Base-by-base conservation (phyloP, 176 grass and related monocot genomes). In the Hyparrhenia diplandra region DNA sequence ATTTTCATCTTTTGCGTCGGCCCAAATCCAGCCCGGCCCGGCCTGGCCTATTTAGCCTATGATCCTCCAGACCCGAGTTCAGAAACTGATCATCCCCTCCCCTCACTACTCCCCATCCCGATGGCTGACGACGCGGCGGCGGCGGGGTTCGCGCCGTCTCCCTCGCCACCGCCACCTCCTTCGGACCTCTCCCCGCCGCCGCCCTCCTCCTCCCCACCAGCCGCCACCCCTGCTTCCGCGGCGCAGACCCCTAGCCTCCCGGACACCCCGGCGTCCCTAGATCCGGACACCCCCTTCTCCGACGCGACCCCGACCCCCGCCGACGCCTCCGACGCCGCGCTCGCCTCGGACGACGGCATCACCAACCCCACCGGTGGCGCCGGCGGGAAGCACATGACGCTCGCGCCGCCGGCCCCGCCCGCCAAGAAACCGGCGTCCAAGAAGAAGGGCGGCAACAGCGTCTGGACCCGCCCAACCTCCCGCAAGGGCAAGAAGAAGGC, bases 401-500 rank as follows among this genome's bases (percentile, higher is more conserved):
- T 88, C 25, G 86, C 73, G 20, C 88, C 71, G 2, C 83, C 93
- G 8, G 73, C 85, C 12, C 12, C 42, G 41, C 58, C 71, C 20
- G 84, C 67, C 37, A 97, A 91, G 82, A 97, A 97, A 64, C 54
- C 54, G 3, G 1, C 52, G 54, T 89, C 92, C 23, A 97, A 94
- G 89, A 94, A 89, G 81, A 98, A 98, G 73, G 82, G 52, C 68
- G 85, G 71, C 60, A 89, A 76, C 86, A 92, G 81, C 75, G 90
- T 98, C 42, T 94, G 95, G 95, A 94, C 90, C 47, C 85, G 89
- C 28, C 86, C 92, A 6, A 43, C 74, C 74, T 92, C 92, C 54
- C 92, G 92, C 67, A 94, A 94, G 86, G 90, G 95, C 0, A 98
- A 98, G 83, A 98, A 94, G 88, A 98, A 98, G 85, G 59, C 87